Percentiles rank a stretch among this genome's conserved stretches.
phyloP scores from a whole-genome alignment of 1,139 yeast genomes.

The Schizosaccharomyces versatilis region DNA sequence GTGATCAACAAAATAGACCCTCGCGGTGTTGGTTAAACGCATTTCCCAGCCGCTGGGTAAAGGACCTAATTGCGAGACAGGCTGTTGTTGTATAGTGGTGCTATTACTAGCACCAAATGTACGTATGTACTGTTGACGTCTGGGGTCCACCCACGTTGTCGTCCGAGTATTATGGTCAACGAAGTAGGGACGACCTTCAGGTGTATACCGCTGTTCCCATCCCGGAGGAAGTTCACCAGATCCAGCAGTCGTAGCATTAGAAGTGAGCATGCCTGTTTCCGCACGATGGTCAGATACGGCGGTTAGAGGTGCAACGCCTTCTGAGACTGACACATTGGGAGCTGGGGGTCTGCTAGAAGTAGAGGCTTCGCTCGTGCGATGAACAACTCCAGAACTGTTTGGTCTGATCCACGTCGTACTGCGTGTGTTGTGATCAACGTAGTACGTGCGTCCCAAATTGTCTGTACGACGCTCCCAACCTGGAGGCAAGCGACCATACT shows the following conservation, averaged over 20 bases:
- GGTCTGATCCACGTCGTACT: constrained; percentile 98
- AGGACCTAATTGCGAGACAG: constrained; percentile 95
- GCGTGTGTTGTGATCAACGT: constrained; percentile 92
- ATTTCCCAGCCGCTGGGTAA: constrained; percentile 98
- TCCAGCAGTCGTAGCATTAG: constrained; percentile 74
- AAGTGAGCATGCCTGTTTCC: constrained; percentile 30
- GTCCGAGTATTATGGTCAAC: constrained; percentile 97
- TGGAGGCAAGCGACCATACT: constrained; percentile 82
- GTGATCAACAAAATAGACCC: constrained; percentile 96
- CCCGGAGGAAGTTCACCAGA: constrained; percentile 94
- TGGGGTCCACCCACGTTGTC: constrained; percentile 98
- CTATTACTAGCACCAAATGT: constrained; percentile 40
- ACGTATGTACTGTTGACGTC: constrained; percentile 82
- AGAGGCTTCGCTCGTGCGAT: constrained; percentile 26
- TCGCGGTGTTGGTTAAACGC: constrained; percentile 94
- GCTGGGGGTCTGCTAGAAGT: constrained; percentile 25
- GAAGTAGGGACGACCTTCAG: constrained; percentile 93
- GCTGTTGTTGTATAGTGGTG: constrained; percentile 86
- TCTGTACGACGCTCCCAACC: constrained; percentile 99
- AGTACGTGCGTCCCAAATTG: constrained; percentile 88
- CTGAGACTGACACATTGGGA: constrained; percentile 33
- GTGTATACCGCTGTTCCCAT: constrained; percentile 96
- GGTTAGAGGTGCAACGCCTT: neutral
- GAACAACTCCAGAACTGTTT: constrained; percentile 18
- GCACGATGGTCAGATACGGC: constrained; percentile 4